A percentile compares a stretch with the other conserved stretches of the same genome.
Evolutionary conservation across 1,284 basidiomycete species (phyloP).

Genomic region (Ustilago bromivora): DNA sequence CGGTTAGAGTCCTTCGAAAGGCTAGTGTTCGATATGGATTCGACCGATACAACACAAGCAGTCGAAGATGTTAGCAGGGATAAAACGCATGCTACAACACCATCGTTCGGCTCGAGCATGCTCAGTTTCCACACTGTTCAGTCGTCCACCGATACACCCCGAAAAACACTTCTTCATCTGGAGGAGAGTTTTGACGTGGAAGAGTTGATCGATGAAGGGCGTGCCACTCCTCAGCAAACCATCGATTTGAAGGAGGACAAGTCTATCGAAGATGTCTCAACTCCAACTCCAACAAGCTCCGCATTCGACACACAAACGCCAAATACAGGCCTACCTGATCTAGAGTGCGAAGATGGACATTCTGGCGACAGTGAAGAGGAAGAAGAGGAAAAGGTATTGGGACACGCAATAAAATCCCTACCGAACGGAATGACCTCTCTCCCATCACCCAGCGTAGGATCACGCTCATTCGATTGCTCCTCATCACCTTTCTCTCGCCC

Average conservation of each 20-base stretch:
- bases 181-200: neutral
- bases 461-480: neutral
- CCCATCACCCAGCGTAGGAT: neutral
- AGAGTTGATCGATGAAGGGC: too few species aligned
- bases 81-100: neutral
- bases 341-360: too few species aligned
- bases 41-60: neutral
- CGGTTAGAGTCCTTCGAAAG: too few species aligned
- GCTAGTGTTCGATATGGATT: neutral
- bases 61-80: neutral
- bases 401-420: constrained; percentile 12
- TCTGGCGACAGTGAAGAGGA: neutral
- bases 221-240: too few species aligned
- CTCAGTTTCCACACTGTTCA: constrained; percentile 13
- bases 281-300: neutral
- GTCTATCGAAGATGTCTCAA: neutral
- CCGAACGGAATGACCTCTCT: constrained; percentile 18
- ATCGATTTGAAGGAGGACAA: too few species aligned
- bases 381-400: neutral
- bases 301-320: neutral
- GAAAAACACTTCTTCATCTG: neutral
- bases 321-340: neutral
- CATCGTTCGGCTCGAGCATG: constrained; percentile 11
- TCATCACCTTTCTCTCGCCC: neutral
- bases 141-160: neutral